These are phyloP conservation scores for Rosa hybrid DNA, from an alignment of 331 rosid species.

Conservation along the genomic window DNA sequence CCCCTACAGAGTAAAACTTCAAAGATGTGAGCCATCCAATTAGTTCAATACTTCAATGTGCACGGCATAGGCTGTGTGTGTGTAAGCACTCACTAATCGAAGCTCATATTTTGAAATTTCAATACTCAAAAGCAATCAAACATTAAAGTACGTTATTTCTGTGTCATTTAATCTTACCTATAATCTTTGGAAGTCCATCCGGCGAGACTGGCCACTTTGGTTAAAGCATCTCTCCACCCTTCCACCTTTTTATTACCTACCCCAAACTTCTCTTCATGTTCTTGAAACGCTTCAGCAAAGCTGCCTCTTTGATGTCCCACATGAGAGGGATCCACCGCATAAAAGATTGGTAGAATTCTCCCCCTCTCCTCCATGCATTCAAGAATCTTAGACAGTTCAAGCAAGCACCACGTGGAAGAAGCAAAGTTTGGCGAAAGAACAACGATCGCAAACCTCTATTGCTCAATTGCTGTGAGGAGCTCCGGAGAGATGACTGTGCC, in stretches of 20 bases:
- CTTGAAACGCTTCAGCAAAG: conserved; percentile 11
- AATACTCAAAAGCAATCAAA: background rate
- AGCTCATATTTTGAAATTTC: too few species aligned
- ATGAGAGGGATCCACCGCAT: background rate
- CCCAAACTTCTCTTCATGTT: background rate
- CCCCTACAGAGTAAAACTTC: background rate
- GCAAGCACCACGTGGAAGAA: conserved; percentile 20
- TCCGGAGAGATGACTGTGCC: conserved; percentile 5
- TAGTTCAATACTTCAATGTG: too few species aligned
- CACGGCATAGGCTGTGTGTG: too few species aligned
- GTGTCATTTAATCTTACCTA: background rate
- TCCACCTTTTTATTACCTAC: background rate
- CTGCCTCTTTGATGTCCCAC: background rate
- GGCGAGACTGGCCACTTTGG: background rate
- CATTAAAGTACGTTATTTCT: too few species aligned
- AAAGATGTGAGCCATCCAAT: too few species aligned
- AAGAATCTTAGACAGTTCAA: conserved; percentile 18
- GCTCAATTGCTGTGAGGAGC: background rate
- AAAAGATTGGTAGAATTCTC: background rate
- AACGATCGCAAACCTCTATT: conserved; percentile 10
- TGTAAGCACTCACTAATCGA: too few species aligned
- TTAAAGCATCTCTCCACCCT: conserved; percentile 19
- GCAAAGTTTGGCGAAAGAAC: conserved; percentile 15
- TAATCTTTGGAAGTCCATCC: conserved; percentile 11
- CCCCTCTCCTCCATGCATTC: background rate